These are phyloP conservation scores for Penicillium crustosum DNA, from an alignment of 2,329 filamentous ascomycete species.

Conservation along the genomic window DNA sequence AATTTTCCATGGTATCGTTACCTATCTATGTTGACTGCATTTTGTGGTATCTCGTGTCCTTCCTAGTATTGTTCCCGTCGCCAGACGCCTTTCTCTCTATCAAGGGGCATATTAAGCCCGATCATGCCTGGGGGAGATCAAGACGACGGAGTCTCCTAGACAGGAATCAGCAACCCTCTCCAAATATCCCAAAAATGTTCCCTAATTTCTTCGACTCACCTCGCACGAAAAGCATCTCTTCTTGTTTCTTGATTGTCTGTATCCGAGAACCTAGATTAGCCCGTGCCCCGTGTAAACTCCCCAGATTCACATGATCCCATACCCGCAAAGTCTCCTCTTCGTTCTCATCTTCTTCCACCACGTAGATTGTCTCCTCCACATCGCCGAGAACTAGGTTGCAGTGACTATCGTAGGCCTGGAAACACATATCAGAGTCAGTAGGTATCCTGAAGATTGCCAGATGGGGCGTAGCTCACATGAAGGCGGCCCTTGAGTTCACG, in stretches of 20 bases:
- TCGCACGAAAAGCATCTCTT: constrained; percentile 97
- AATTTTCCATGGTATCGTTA: constrained; percentile 24
- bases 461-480: constrained; percentile 64
- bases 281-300: neutral
- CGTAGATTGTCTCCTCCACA: constrained; percentile 94
- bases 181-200: neutral
- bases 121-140: constrained; percentile 62
- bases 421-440: constrained; percentile 16
- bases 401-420: constrained; percentile 93
- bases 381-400: constrained; percentile 96
- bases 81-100: constrained; percentile 21
- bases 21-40: constrained; percentile 23
- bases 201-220: constrained; percentile 55
- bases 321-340: constrained; percentile 74
- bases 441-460: neutral
- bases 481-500: constrained; percentile 91
- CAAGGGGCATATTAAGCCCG: constrained; percentile 10
- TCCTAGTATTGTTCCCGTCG: constrained; percentile 15
- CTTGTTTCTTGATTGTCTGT: constrained; percentile 92
- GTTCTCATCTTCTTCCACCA: constrained; percentile 82
- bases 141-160: constrained; percentile 70
- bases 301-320: constrained; percentile 24
- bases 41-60: constrained; percentile 21
- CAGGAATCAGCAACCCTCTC: constrained; percentile 30
- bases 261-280: constrained; percentile 12